Evolutionary conservation across 2,329 filamentous ascomycete genomes (phyloP), one percentile per base, ranked within the genome.

Genomic region (Aaosphaeria arxii): DNA sequence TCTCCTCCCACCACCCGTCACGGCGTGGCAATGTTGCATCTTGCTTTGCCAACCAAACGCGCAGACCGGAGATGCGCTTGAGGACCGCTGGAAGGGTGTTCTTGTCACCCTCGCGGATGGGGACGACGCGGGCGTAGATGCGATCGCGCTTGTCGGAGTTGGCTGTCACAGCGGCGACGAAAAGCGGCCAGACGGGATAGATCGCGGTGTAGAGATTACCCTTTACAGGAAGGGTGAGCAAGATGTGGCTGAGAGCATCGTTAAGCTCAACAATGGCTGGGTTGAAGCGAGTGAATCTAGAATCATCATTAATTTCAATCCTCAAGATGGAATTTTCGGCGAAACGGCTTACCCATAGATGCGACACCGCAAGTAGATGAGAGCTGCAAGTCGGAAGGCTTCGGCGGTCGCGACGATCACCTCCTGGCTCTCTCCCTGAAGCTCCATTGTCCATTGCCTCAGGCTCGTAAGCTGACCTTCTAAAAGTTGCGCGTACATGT

Each of bases 1-100:
- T 67, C 47, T 66, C 63, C 28, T 66, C 63, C 64, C 64, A 66
- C 64, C 64, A 67, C 13, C 62, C 57, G 6, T 64, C 55, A 28
- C 55, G 52, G 30, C 52, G 51, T 28, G 54, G 56, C 24, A 51
- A 53, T 1, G 40, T 45, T 1, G 53, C n/a, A n/a, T 66, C 62
- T 41, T 65, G 63, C 5, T 57, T 59, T 1, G 60, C 63, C 17
- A 67, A 57, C 61, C 64, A 67, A 28, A 61, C 55, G 1, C 63
- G 53, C 48, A 66, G 42, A 13, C 62, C 59, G 11, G 60, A 64
- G 5, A 67, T 49, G 32, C 64, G 63, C 49, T 57, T 58, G 35
- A 67, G 50, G 24, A 67, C 63, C 5, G 61, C 55, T 4, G 61
- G 57, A 24, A 67, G 51, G 1, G 62, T 66, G 42, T 62, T 65